These are phyloP conservation scores for Trifolium pratense DNA, from an alignment of 306 rosid species.

Conservation along the genomic window DNA sequence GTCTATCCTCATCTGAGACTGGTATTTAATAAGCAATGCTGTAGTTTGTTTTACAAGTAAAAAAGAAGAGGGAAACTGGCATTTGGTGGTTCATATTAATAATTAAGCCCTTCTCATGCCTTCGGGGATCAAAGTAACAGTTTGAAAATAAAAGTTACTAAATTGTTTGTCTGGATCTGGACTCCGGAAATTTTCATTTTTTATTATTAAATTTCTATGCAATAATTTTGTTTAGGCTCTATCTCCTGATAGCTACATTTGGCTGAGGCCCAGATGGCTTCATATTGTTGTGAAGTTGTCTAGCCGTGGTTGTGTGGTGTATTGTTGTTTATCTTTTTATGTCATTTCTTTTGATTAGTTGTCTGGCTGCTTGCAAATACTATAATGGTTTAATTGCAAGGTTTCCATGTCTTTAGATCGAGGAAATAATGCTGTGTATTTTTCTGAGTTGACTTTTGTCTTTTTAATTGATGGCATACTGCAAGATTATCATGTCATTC, in stretches of 20 bases:
- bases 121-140: slow-evolving; percentile 7
- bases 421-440: slow-evolving; percentile 2
- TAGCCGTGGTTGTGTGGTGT: not conserved
- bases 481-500: slow-evolving; percentile 2
- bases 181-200: slow-evolving; percentile 25
- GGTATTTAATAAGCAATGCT: slow-evolving; percentile 19
- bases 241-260: too few relatives aligned
- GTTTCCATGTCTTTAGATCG: not conserved
- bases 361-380: slow-evolving; percentile 16
- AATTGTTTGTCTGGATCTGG: slow-evolving; percentile 14
- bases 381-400: slow-evolving; percentile 24
- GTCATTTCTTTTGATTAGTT: slow-evolving; percentile 13
- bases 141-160: slow-evolving; percentile 13
- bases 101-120: not conserved
- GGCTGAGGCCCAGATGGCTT: not conserved
- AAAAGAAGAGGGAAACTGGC: slow-evolving; percentile 20
- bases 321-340: not conserved
- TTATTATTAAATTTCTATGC: too few relatives aligned
- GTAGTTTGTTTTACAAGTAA: slow-evolving; percentile 17
- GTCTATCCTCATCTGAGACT: slow-evolving; percentile 16
- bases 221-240: too few relatives aligned
- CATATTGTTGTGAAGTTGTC: not conserved
- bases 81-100: slow-evolving; percentile 3
- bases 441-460: slow-evolving; percentile 13
- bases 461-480: not conserved